These are phyloP conservation scores for Syzygium aqueum DNA, from an alignment of 345 rosid species.

Conservation along the genomic window DNA sequence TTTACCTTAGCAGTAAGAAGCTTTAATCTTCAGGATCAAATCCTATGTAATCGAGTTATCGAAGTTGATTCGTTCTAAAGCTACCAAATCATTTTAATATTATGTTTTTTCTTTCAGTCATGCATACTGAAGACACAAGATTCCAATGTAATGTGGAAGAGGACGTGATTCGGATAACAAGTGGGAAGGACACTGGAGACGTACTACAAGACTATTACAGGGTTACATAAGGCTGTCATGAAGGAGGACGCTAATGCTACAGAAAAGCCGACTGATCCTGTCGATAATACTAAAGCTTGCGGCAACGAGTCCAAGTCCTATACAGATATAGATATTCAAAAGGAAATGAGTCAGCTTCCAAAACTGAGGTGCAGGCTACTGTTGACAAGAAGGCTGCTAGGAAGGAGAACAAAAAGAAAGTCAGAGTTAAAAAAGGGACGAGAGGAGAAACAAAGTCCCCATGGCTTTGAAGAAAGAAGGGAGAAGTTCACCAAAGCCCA, in stretches of 20 bases:
- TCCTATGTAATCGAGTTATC: not conserved
- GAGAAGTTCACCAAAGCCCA: conserved; percentile 61
- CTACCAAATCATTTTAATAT: not conserved
- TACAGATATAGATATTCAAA: conserved; percentile 26
- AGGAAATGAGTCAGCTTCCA: conserved; percentile 2
- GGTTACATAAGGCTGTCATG: conserved; percentile 60
- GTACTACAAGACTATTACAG: conserved; percentile 59
- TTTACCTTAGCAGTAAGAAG: not conserved
- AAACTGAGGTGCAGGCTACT: conserved; percentile 11
- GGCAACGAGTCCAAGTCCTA: conserved; percentile 13
- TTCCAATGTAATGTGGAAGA: conserved; percentile 53
- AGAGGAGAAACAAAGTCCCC: conserved; percentile 66
- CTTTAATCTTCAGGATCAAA: not conserved
- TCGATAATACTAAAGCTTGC: not conserved
- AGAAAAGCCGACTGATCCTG: conserved; percentile 2
- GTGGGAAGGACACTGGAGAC: conserved; percentile 32
- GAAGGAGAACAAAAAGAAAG: not conserved
- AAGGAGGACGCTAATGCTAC: conserved; percentile 8
- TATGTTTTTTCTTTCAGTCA: conserved; percentile 22
- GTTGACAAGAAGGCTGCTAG: conserved; percentile 46
- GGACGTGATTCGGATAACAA: conserved; percentile 49
- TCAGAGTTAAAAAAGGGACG: conserved; percentile 58
- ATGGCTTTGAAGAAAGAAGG: conserved; percentile 86
- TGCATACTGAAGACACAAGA: conserved; percentile 75
- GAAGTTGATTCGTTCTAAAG: not conserved